Evolutionary conservation across 257 asterid species (phyloP).

Genomic region (Solanum habrochaites): DNA sequence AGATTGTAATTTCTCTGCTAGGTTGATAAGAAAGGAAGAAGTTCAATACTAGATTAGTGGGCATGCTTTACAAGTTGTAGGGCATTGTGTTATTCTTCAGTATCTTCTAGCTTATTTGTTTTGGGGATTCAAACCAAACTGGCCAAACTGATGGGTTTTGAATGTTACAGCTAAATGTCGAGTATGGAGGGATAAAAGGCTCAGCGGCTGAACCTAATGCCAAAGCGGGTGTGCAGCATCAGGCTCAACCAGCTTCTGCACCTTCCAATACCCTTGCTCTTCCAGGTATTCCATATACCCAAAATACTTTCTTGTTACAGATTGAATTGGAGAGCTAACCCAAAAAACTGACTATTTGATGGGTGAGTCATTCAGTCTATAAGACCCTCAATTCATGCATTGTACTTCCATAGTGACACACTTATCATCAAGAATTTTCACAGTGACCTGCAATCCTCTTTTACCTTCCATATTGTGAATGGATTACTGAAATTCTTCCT

Average conservation of each 20-base stretch:
- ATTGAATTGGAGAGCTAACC: background rate
- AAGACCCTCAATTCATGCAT: background rate
- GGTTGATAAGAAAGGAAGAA: background rate
- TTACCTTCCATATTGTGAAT: background rate
- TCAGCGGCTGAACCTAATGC: slow-evolving; percentile 17
- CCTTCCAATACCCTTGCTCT: slow-evolving; percentile 64
- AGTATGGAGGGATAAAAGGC: slow-evolving; percentile 44
- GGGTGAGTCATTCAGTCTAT: background rate
- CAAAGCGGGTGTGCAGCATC: slow-evolving; percentile 23
- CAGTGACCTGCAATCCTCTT: background rate
- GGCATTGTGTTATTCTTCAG: background rate
- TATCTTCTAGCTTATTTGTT: background rate
- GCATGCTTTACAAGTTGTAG: background rate
- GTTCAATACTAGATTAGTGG: background rate
- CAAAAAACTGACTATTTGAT: background rate
- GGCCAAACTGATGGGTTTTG: background rate
- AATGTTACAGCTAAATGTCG: slow-evolving; percentile 46
- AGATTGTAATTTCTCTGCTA: background rate
- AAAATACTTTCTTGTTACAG: background rate
- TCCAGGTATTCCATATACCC: slow-evolving; percentile 44
- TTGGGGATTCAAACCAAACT: background rate
- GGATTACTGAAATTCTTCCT: background rate
- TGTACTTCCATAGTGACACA: background rate
- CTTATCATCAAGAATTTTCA: background rate
- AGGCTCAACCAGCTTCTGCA: slow-evolving; percentile 33